phyloP scores from a whole-genome alignment of 768 basidiomycete species.

The Boletellus sp. region DNA sequence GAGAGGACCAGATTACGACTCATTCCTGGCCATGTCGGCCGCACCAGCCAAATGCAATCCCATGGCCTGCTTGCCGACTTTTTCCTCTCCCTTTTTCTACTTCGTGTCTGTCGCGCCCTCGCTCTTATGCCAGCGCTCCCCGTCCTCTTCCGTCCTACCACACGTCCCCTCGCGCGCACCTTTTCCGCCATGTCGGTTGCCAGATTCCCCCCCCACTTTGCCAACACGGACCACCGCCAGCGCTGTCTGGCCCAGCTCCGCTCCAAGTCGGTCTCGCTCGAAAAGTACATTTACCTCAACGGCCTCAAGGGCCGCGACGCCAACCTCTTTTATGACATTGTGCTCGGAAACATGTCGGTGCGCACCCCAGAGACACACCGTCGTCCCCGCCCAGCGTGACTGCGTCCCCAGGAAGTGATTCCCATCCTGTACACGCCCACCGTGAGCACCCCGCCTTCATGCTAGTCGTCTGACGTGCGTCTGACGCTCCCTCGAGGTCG shows the following conservation, averaged over 20 bases:
- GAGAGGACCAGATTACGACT: too few relatives aligned
- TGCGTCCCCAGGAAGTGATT: slow-evolving; percentile 43
- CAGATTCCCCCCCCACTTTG: slow-evolving; percentile 47
- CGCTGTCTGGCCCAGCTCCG: slow-evolving; percentile 57
- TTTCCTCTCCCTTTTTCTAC: neutral
- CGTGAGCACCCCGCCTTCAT: slow-evolving; percentile 33
- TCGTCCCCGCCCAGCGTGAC: neutral
- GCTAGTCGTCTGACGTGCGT: slow-evolving; percentile 8
- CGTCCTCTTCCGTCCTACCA: neutral
- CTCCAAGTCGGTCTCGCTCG: slow-evolving; percentile 51
- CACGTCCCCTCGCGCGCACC: slow-evolving; percentile 7
- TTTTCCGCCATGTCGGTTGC: slow-evolving; percentile 28
- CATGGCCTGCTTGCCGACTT: neutral
- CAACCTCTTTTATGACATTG: slow-evolving; percentile 61
- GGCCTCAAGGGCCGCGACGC: slow-evolving; percentile 61
- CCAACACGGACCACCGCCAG: slow-evolving; percentile 48
- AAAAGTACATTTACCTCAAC: slow-evolving; percentile 70
- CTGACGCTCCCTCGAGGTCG: slow-evolving; percentile 39
- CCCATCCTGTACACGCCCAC: slow-evolving; percentile 78
- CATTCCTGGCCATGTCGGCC: neutral
- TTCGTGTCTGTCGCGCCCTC: too few relatives aligned
- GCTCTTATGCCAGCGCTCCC: slow-evolving; percentile 11
- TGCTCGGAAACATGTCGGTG: slow-evolving; percentile 59
- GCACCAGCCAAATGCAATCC: too few relatives aligned
- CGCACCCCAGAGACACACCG: slow-evolving; percentile 12